Conservation (phyloP, 2,329 filamentous ascomycete species). For the Verticillium zaregamsianum region DNA sequence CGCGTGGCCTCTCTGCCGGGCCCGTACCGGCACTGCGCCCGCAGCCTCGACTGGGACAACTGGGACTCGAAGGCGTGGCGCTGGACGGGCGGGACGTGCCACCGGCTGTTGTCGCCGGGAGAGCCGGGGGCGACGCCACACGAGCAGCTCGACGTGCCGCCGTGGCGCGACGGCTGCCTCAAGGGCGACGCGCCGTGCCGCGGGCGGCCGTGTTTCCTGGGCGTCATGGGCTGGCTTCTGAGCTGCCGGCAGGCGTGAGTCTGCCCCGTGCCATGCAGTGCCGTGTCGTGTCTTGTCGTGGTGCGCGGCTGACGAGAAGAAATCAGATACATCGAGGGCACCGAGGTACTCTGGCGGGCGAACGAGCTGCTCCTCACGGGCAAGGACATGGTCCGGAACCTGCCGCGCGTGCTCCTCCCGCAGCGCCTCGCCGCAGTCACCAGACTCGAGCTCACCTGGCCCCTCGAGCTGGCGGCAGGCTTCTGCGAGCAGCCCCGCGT, state of each 20-base stretch:
- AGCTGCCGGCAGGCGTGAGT: constrained; percentile 23
- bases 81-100: constrained; percentile 21
- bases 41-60: neutral
- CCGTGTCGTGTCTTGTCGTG: neutral
- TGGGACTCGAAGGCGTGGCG: constrained; percentile 14
- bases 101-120: constrained; percentile 12
- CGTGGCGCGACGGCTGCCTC: constrained; percentile 2
- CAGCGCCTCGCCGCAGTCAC: constrained; percentile 16
- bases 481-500: neutral
- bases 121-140: neutral
- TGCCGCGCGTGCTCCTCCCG: constrained; percentile 14
- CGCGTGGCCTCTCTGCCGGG: neutral
- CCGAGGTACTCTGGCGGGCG: constrained; percentile 22
- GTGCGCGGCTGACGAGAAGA: neutral
- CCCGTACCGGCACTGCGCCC: neutral
- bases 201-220: constrained; percentile 13
- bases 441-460: constrained; percentile 20
- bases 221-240: constrained; percentile 24
- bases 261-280: neutral
- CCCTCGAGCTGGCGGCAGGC: constrained; percentile 10
- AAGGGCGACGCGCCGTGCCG: neutral
- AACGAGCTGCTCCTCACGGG: constrained; percentile 21
- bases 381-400: constrained; percentile 13
- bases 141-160: neutral
- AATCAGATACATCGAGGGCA: constrained; percentile 21